Evolutionary conservation across 2,329 filamentous ascomycete genomes (phyloP), one percentile per base, ranked within the genome.

Genomic region (Aureobasidium sp.): DNA sequence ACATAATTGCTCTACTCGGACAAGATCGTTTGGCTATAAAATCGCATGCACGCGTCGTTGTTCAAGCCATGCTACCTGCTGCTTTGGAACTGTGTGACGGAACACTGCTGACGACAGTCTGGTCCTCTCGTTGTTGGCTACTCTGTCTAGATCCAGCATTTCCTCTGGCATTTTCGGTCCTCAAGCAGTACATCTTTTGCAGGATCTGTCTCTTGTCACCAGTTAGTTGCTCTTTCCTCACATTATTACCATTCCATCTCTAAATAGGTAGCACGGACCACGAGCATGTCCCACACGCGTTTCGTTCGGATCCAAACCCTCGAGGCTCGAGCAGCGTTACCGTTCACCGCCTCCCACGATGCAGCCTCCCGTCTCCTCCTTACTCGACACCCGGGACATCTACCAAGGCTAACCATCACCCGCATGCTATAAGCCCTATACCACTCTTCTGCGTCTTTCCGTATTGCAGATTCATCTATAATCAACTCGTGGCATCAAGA

Each of bases 311-410:
- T 23, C 29, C 43, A 46, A 38, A 53, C 49, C 49, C 49, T 53
- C 49, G 49, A 53, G 49, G 49, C 49, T 53, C 49, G 49, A 53
- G 35, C 49, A 53, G 49, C 35, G 31, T 40, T 40, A 53, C 23
- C 33, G 49, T 53, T 38, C 49, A 40, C 33, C 49, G 49, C 35
- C 33, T 53, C 29, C 15, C 33, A 40, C 33, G 33, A 11, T 53
- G 49, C 49, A 53, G 49, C 35, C 17, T 38, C 49, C 49, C 49
- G 49, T 27, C 2, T 15, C 31, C n/a, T 19, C 15, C 9, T 15
- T 29, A 13, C 35, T 40, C 33, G 45, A 33, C 10, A 21, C 21
- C 31, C 47, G 47, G 47, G n/a, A 50, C 47, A 50, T 25, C 31
- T 42, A 19, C n/a, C 15, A 17, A 50, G 17, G n/a, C 1, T 27